phyloP scores from a whole-genome alignment of 495 filamentous ascomycete species.

The Xylaria venustula region DNA sequence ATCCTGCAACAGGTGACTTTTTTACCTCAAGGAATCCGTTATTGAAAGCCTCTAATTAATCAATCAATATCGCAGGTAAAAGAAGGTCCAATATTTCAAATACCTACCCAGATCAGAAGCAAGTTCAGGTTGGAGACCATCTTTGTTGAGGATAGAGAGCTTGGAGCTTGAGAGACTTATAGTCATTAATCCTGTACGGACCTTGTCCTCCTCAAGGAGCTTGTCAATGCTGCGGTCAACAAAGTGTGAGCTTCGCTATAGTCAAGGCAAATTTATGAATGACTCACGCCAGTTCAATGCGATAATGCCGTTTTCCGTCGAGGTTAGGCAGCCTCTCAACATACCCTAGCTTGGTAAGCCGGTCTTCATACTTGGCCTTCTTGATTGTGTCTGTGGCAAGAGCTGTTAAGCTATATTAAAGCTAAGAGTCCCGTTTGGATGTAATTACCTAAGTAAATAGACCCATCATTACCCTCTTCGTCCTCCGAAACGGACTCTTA shows the following conservation, averaged over 20 bases:
- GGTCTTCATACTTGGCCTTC: slow-evolving; percentile 3
- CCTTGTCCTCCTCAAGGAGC: not conserved
- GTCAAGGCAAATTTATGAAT: not conserved
- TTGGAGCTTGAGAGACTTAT: not conserved
- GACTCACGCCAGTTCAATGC: not conserved
- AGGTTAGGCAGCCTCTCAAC: slow-evolving; percentile 8
- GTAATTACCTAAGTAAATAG: not conserved
- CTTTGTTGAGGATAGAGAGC: slow-evolving; percentile 1
- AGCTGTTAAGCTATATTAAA: not conserved
- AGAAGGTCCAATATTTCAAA: not conserved
- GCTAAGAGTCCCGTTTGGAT: not conserved
- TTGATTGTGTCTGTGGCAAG: not conserved
- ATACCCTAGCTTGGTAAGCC: not conserved
- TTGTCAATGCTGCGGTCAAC: slow-evolving; percentile 2
- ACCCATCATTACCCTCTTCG: not conserved
- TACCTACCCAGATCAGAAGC: slow-evolving; percentile 2
- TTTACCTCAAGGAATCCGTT: slow-evolving; percentile 23
- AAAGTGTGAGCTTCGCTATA: not conserved
- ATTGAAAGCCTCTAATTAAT: slow-evolving; percentile 2
- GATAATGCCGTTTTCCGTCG: slow-evolving; percentile 9
- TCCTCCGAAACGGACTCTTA: not conserved
- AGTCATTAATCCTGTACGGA: not conserved
- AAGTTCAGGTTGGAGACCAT: slow-evolving; percentile 9
- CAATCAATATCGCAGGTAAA: not conserved
- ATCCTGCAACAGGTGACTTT: slow-evolving; percentile 21